These are phyloP conservation scores for Solanum dulcamara DNA, from an alignment of 257 asterid species.

Conservation along the genomic window DNA sequence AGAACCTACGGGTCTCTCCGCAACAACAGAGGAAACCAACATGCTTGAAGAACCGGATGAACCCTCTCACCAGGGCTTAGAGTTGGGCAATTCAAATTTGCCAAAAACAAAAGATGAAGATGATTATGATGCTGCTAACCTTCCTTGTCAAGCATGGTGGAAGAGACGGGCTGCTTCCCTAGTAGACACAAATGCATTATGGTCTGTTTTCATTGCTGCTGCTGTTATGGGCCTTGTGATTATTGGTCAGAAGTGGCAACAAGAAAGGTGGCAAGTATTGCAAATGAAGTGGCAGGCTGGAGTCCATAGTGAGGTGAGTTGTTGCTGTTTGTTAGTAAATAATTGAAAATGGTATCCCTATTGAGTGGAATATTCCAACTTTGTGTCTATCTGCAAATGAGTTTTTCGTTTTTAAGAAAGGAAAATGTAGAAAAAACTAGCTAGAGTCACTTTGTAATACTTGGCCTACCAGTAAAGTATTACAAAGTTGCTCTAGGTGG, in stretches of 20 bases:
- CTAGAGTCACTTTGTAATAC: neutral
- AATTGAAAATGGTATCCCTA: neutral
- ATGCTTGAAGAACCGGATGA: conserved; percentile 17
- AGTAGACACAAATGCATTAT: conserved; percentile 66
- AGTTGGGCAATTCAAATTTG: conserved; percentile 18
- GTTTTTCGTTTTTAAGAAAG: neutral
- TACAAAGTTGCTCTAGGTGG: neutral
- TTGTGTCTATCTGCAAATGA: neutral
- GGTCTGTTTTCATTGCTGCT: conserved; percentile 83
- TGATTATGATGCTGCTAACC: conserved; percentile 27
- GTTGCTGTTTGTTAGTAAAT: neutral
- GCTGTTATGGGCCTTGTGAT: conserved; percentile 84
- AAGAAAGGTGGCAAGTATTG: conserved; percentile 65
- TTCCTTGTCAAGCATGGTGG: conserved; percentile 97
- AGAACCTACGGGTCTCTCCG: conserved; percentile 15
- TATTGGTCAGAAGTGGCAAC: conserved; percentile 79
- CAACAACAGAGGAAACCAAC: conserved; percentile 19
- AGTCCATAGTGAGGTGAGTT: conserved; percentile 41
- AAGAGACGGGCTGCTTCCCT: conserved; percentile 56
- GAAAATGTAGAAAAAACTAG: neutral
- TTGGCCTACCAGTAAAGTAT: neutral
- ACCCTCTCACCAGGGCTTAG: conserved; percentile 16
- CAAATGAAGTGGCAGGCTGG: conserved; percentile 52
- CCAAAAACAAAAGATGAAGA: conserved; percentile 24
- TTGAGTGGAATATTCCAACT: neutral